phyloP scores from a whole-genome alignment of 805 yeast genomes.

The Pichia paraexigua region DNA sequence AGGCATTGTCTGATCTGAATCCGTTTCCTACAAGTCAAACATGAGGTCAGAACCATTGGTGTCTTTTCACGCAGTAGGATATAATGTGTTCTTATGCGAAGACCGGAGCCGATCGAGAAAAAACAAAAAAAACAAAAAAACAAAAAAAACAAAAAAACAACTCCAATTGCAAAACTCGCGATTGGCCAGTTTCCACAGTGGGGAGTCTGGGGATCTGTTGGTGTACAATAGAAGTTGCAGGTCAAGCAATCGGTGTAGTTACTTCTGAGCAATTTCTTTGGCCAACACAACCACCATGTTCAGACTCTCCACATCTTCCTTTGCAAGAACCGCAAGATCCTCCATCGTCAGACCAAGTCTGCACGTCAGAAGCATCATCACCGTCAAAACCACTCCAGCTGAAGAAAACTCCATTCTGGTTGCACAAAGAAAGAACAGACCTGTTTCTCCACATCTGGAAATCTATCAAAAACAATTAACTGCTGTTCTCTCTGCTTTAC shows the following conservation, averaged over 20 bases:
- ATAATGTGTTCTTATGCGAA: not conserved
- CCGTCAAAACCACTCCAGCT: slow-evolving; percentile 47
- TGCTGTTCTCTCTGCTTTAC: slow-evolving; percentile 69
- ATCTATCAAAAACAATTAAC: slow-evolving; percentile 92
- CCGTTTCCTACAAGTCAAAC: too few relatives aligned
- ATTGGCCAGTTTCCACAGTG: not conserved
- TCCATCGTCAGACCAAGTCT: slow-evolving; percentile 16
- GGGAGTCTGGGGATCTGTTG: too few relatives aligned
- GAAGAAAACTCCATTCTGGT: slow-evolving; percentile 64
- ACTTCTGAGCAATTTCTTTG: too few relatives aligned
- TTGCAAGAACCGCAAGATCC: slow-evolving; percentile 14
- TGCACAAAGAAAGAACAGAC: slow-evolving; percentile 82
- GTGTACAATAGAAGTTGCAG: too few relatives aligned
- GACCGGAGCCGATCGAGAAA: not conserved
- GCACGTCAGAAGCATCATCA: slow-evolving; percentile 26
- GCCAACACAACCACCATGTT: not conserved
- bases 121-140: too few relatives aligned
- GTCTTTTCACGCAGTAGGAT: too few relatives aligned
- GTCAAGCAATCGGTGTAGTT: too few relatives aligned
- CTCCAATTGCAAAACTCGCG: not conserved
- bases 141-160: too few relatives aligned
- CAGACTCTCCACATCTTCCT: slow-evolving; percentile 1
- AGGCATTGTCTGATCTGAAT: too few relatives aligned
- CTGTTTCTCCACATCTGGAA: slow-evolving; percentile 80
- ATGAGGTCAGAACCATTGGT: too few relatives aligned